These are phyloP conservation scores for Myxozyma kluyveri DNA, from an alignment of 805 yeast species.

Conservation along the genomic window DNA sequence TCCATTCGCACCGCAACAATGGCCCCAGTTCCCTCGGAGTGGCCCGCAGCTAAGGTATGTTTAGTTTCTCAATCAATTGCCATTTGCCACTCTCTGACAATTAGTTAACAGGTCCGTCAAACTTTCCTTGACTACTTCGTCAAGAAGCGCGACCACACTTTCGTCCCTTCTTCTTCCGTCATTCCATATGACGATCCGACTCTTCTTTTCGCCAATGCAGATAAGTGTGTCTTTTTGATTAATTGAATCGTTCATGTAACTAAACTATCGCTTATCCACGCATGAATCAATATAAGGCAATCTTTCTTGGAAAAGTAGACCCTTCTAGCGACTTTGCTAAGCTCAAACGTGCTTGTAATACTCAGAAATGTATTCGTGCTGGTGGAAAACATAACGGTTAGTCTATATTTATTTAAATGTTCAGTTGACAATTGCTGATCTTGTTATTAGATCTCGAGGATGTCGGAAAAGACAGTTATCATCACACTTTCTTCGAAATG, in stretches of 20 bases:
- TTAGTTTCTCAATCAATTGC: neutral
- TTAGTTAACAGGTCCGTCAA: constrained; percentile 55
- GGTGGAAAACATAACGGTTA: constrained; percentile 85
- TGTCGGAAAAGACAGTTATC: constrained; percentile 91
- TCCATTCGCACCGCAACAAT: too few relatives aligned
- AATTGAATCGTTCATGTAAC: neutral
- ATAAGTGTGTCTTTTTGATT: constrained; percentile 39
- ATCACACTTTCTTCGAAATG: constrained; percentile 99
- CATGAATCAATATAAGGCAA: constrained; percentile 98
- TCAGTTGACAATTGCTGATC: constrained; percentile 3
- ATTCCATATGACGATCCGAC: constrained; percentile 99
- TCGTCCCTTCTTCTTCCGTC: constrained; percentile 89
- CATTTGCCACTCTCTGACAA: neutral
- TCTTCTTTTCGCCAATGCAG: constrained; percentile 93
- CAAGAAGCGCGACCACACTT: constrained; percentile 62
- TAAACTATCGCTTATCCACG: constrained; percentile 18
- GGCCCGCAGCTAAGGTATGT: constrained; percentile 27
- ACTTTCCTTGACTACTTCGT: constrained; percentile 83
- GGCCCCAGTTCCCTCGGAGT: constrained; percentile 17
- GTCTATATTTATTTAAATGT: neutral
- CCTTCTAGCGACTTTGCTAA: constrained; percentile 84
- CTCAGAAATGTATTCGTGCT: constrained; percentile 98
- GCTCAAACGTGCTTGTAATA: constrained; percentile 86
- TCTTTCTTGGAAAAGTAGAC: constrained; percentile 94
- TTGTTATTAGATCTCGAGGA: constrained; percentile 91